Conservation (phyloP, 345 rosid species). For the Citrus cavaleriei region DNA sequence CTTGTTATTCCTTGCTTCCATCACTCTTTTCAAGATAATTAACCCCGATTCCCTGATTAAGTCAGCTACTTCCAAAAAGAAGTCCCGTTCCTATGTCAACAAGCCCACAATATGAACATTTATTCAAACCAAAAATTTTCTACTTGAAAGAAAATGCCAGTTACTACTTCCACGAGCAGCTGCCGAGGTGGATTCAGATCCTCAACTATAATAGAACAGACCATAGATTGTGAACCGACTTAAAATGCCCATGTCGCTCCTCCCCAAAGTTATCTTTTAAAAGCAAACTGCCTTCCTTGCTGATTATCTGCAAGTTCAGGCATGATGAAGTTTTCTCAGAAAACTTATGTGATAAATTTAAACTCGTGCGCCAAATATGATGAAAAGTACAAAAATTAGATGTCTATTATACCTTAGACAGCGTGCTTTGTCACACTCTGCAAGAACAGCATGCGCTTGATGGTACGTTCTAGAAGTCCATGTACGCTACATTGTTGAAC, state of each 20-base stretch:
- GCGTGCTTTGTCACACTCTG: slow-evolving; percentile 93
- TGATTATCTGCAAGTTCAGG: slow-evolving; percentile 44
- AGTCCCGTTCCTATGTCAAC: slow-evolving; percentile 75
- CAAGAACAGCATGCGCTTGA: slow-evolving; percentile 98
- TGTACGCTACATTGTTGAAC: slow-evolving; percentile 93
- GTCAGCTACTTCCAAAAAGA: slow-evolving; percentile 93
- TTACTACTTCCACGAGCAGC: slow-evolving; percentile 82
- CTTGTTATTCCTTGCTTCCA: slow-evolving; percentile 76
- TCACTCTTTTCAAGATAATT: slow-evolving; percentile 87
- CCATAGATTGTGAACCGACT: slow-evolving; percentile 83
- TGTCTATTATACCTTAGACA: slow-evolving; percentile 64
- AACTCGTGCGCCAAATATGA: neutral
- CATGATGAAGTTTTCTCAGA: slow-evolving; percentile 1
- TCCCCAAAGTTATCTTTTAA: slow-evolving; percentile 60
- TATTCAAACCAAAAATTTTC: slow-evolving; percentile 1
- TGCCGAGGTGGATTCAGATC: slow-evolving; percentile 86
- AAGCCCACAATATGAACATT: neutral
- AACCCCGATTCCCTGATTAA: slow-evolving; percentile 81
- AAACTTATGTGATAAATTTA: neutral
- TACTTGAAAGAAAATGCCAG: neutral
- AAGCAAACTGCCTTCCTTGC: slow-evolving; percentile 47
- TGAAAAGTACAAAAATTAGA: neutral
- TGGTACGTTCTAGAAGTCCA: slow-evolving; percentile 84
- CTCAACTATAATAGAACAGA: slow-evolving; percentile 94
- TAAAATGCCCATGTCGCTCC: slow-evolving; percentile 98